Evolutionary conservation across 345 rosid genomes (phyloP), one percentile per base, ranked within the genome.

Genomic region (Syzygium jambos): DNA sequence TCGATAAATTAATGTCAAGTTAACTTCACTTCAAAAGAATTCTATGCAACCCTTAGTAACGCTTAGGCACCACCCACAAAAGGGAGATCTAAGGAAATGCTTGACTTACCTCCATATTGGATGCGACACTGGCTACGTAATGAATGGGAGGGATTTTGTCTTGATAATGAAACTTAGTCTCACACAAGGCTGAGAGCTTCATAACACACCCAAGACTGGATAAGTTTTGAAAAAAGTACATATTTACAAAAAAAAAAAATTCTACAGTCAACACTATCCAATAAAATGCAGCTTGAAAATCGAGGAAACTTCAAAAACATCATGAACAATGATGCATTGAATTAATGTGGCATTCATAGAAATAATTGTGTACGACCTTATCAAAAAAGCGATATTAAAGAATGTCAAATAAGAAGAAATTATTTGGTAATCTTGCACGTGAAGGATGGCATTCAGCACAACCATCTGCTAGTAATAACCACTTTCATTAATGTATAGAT

Each of bases 181-280:
- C 98, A 34, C 97, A 93, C 87, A 96, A 90, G 85, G 98, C 94
- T 87, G 98, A 89, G 88, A 97, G 96, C 99, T 97, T 92, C 96
- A 94, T 85, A 84, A 92, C 85, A 90, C 80, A 86, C 85, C 10
- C 90, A 88, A 59, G 61, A 84, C 52, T 91, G 85, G 90, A 87
- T 84, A 91, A 73, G 85, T 86, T 86, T 59, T 85, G 87, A 19
- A 68, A 68, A 54, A 59, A 73, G 86, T 78, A 21, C 85, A 38
- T 49, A 34, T 30, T 78, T 38, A 77, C 27, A 51, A 30, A 63
- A 17, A 84, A 16, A 61, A 27, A 61, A 51, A 51, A 51, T 14
- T 15, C 54, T 15, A 16, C 8, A 52, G 8, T 51, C 34, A 83
- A 29, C 29, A 83, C 38, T 83, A 15, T 63, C 9, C 55, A 84